phyloP scores from a whole-genome alignment of 768 basidiomycete genomes.

The Suillus ampliporus region DNA sequence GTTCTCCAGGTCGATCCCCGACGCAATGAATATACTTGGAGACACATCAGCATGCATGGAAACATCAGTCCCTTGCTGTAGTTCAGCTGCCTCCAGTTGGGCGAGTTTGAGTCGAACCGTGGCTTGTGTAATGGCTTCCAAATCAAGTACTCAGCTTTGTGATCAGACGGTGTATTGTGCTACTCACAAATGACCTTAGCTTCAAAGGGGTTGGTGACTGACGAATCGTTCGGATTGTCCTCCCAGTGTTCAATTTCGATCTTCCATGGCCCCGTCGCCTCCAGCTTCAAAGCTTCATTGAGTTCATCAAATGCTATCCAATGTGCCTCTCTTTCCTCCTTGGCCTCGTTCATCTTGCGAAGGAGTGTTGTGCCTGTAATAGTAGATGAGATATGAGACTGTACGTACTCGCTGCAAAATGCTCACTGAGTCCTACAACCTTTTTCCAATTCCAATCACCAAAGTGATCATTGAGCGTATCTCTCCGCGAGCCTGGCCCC shows the following conservation, averaged over 20 bases:
- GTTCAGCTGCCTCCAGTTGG: conserved; percentile 24
- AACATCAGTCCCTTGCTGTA: neutral
- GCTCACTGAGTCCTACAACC: conserved; percentile 24
- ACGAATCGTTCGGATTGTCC: conserved; percentile 12
- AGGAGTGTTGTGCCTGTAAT: conserved; percentile 8
- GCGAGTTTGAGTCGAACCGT: conserved; percentile 27
- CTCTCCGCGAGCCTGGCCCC: conserved; percentile 36
- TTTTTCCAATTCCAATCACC: conserved; percentile 43
- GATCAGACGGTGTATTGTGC: neutral
- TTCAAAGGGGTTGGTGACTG: conserved; percentile 24
- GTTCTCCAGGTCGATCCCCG: conserved; percentile 24
- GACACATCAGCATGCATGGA: conserved; percentile 16
- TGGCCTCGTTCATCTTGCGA: conserved; percentile 5
- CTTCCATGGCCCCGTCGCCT: conserved; percentile 21
- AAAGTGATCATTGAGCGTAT: conserved; percentile 42
- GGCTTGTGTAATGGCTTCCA: conserved; percentile 17
- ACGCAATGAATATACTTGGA: conserved; percentile 13
- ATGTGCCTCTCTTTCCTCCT: conserved; percentile 1
- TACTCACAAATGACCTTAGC: conserved; percentile 16
- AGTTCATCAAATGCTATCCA: neutral
- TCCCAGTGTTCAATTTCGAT: conserved; percentile 27
- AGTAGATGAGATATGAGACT: neutral
- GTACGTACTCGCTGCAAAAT: neutral
- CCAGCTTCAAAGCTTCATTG: neutral
- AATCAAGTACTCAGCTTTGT: neutral